Evolutionary conservation across 176 grass and related monocot species (phyloP).

Genomic region (Cenchrus americanus): DNA sequence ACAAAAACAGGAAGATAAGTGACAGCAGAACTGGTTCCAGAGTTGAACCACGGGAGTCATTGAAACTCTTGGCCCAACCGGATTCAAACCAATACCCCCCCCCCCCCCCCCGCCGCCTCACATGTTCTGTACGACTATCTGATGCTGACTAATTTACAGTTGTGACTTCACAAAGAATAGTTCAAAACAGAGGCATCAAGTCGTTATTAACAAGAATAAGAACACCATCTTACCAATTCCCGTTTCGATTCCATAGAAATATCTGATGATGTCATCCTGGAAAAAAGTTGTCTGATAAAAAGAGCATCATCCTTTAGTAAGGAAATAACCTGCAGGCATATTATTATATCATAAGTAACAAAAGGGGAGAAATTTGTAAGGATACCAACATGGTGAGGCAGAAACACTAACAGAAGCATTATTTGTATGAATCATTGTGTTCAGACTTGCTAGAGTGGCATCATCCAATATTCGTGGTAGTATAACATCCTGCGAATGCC

Average conservation of each 20-base stretch:
- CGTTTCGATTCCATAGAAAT: slow-evolving; percentile 74
- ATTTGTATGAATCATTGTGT: slow-evolving; percentile 86
- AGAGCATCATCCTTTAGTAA: slow-evolving; percentile 89
- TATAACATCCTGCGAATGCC: slow-evolving; percentile 88
- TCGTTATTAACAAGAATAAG: slow-evolving; percentile 33
- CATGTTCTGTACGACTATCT: not conserved
- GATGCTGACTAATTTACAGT: slow-evolving; percentile 6
- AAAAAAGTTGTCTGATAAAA: slow-evolving; percentile 95
- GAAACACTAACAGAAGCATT: slow-evolving; percentile 87
- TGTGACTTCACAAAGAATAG: slow-evolving; percentile 12
- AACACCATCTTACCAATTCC: slow-evolving; percentile 70
- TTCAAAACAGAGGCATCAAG: not conserved
- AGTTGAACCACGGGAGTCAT: too few relatives aligned
- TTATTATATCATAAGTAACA: slow-evolving; percentile 35
- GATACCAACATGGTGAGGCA: slow-evolving; percentile 35
- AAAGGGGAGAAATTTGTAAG: slow-evolving; percentile 29
- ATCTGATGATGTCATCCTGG: slow-evolving; percentile 74
- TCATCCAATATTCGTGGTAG: slow-evolving; percentile 91
- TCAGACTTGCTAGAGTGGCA: slow-evolving; percentile 76
- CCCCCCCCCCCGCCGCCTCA: too few relatives aligned
- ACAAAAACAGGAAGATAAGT: slow-evolving; percentile 18
- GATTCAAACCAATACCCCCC: too few relatives aligned
- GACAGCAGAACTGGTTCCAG: not conserved
- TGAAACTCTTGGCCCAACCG: too few relatives aligned
- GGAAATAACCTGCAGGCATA: slow-evolving; percentile 84